These are phyloP conservation scores for Alternaria arborescens DNA, from an alignment of 2,329 filamentous ascomycete genomes.

Conservation along the genomic window DNA sequence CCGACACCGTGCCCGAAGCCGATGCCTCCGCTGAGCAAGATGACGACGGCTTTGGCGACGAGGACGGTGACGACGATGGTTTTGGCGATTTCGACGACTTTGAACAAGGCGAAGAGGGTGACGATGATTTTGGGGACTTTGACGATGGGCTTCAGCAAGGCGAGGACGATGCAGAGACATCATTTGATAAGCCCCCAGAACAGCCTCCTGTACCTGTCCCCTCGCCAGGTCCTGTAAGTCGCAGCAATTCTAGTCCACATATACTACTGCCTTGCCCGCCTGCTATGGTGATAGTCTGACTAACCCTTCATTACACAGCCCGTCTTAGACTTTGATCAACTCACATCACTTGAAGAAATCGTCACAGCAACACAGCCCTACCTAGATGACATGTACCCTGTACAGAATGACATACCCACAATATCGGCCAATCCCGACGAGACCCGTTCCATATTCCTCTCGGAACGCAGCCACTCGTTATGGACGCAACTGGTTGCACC, in stretches of 20 bases:
- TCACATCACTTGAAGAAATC: constrained; percentile 68
- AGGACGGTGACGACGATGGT: constrained; percentile 61
- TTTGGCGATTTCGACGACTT: constrained; percentile 71
- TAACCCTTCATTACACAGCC: constrained; percentile 58
- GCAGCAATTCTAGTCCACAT: constrained; percentile 45
- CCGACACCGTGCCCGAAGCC: constrained; percentile 12
- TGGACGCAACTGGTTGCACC: constrained; percentile 97
- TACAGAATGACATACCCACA: constrained; percentile 56
- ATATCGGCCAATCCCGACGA: constrained; percentile 42
- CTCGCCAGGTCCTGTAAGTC: constrained; percentile 60
- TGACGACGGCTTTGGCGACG: constrained; percentile 26
- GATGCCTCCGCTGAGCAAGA: constrained; percentile 23
- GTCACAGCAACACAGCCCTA: constrained; percentile 69
- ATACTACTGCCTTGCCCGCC: constrained; percentile 45
- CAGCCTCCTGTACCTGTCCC: constrained; percentile 52
- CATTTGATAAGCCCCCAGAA: constrained; percentile 51
- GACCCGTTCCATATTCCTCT: constrained; percentile 65
- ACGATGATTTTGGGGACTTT: constrained; percentile 61
- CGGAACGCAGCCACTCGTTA: constrained; percentile 84
- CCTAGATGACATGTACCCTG: constrained; percentile 66
- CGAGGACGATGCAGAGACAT: constrained; percentile 49
- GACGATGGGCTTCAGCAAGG: constrained; percentile 57
- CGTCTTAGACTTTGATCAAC: constrained; percentile 72
- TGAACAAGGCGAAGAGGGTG: constrained; percentile 59
- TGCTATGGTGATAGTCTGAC: constrained; percentile 41